Evolutionary conservation across 177 flowering plant species (phyloP), one percentile per base, ranked within the genome.

Genomic region (Vitis hybrid): DNA sequence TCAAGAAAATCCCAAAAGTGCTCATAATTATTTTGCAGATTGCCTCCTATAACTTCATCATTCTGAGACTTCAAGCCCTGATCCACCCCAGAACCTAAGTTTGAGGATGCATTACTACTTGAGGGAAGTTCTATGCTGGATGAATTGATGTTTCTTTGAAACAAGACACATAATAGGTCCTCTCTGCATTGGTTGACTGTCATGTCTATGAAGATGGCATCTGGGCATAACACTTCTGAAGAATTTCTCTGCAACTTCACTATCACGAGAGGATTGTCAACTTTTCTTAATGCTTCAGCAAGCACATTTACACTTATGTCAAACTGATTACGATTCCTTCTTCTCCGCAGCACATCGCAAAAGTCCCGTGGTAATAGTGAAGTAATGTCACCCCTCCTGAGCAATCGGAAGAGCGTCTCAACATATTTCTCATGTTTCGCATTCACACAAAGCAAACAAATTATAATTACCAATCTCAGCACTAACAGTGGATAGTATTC

Each of bases 181-280:
- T 84, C 78, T 61, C 61, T 77, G 54, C 70, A 17, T 32, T 52
- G 64, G 11, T 71, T 62, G 21, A n/a, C 61, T 13, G 65, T 72
- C 72, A 75, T 56, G 57, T 80, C 70, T 3, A 88, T 40, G 60
- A 72, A 46, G 6, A 79, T 52, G 4, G 74, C 80, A 56, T 68
- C 71, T 21, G 72, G 67, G 62, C 72, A 68, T n/a, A 7, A n/a
- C 57, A 67, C 52, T 19, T 54, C 15, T 1, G 77, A 62, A 21
- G 21, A 35, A 57, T 70, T 54, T 18, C n/a, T 52, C 52, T 70
- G 60, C 1, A 70, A 51, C 56, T 64, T 52, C 61, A 81, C 68
- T 19, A 80, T 73, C 50, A 86, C 84, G 5, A 85, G 77, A 18
- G 89, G 86, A 77, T 88, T 82, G 14, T 60, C 84, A 63, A 83